Evolutionary conservation across 345 rosid genomes (phyloP), one percentile per base, ranked within the genome.

Genomic region (Noccaea bulbosa): DNA sequence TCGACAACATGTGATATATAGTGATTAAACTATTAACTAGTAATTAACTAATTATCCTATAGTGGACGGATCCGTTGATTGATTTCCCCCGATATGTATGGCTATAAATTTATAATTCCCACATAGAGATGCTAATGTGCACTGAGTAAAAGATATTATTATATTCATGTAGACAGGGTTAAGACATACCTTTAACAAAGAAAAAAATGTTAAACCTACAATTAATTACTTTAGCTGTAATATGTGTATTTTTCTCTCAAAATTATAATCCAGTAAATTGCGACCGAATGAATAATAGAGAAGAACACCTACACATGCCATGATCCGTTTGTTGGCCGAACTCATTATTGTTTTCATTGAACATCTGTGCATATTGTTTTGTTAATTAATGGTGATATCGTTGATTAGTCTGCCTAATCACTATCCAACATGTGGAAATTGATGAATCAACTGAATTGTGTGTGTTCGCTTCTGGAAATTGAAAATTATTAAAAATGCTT

Each of bases 381-480:
- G 41, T 38, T 59, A 49, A 7, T 71, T 41, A 51, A 41, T 71
- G 69, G 4, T 27, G 30, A 27, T 27, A 27, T 27, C 30, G 30
- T 71, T 61, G n/a, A 22, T 71, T 12, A 51, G 12, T 43, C 62
- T 62, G 68, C 54, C 75, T 52, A 62, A 62, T 71, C 62, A 71
- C 69, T 50, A 45, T 34, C 61, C 62, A 62, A 41, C 75, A 71
- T 51, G 62, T 71, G 52, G 20, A 40, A 71, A 17, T 41, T 62
- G 20, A 59, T 70, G 43, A 39, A 11, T 12, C 50, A 52, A 30
- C 49, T 48, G 33, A 27, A 38, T 15, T 24, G n/a, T 48, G 27
- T 56, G 15, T 14, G 0, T 9, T 6, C 20, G 20, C 11, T 60
- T 70, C 41, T 39, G 20, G 17, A 58, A 7, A 32, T 5, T 7